phyloP scores from a whole-genome alignment of 163 green algal genomes.

The Chlamydomonas reinhardtii region DNA sequence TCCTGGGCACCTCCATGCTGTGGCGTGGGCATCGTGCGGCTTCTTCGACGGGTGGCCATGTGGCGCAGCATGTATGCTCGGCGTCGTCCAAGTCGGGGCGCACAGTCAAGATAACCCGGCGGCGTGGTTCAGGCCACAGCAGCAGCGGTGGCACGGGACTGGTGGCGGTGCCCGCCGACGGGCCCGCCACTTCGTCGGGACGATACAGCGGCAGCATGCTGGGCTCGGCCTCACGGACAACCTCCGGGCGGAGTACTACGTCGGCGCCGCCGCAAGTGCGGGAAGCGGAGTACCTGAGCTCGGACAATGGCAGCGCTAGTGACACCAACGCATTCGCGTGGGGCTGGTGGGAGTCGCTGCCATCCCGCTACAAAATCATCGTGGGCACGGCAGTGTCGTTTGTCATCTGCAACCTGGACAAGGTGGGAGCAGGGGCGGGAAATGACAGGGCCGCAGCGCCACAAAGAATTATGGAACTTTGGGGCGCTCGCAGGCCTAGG shows the following conservation, averaged over 20 bases:
- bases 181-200: too few relatives aligned
- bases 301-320: neutral
- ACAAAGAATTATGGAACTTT: too few relatives aligned
- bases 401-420: constrained; percentile 89
- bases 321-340: neutral
- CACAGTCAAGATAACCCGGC: neutral
- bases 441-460: too few relatives aligned
- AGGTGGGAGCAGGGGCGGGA: neutral
- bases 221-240: too few relatives aligned
- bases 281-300: neutral
- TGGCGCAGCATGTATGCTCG: too few relatives aligned
- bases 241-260: too few relatives aligned
- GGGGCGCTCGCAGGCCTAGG: too few relatives aligned
- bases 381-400: constrained; percentile 76
- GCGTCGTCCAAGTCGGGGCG: neutral
- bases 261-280: too few relatives aligned
- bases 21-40: too few relatives aligned
- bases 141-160: neutral
- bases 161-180: neutral
- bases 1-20: neutral
- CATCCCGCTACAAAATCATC: constrained; percentile 77
- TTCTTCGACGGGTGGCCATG: too few relatives aligned
- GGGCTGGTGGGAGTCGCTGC: constrained; percentile 49
- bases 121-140: neutral
- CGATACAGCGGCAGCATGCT: neutral